Conservation (phyloP, 371 early-diverging fungal species). For the Fennellomyces sp. region DNA sequence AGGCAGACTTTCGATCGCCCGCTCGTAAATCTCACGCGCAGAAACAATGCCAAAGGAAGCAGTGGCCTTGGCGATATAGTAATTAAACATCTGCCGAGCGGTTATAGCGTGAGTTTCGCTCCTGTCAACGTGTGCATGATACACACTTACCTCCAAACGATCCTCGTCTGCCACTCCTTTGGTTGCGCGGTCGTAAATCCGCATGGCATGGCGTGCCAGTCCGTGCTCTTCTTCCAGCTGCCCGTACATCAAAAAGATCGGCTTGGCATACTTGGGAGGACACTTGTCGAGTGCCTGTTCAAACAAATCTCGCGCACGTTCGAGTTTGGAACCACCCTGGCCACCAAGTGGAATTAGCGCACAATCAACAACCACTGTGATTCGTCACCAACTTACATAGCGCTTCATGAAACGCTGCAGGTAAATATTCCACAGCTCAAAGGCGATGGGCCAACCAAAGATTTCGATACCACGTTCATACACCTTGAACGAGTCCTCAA, state of each 20-base stretch:
- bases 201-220: constrained; percentile 89
- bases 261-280: constrained; percentile 86
- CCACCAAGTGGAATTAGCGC: no score
- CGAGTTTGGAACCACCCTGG: constrained; percentile 86
- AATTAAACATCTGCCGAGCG: constrained; percentile 78
- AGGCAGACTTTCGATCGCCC: constrained; percentile 86
- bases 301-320: constrained; percentile 94
- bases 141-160: constrained; percentile 61
- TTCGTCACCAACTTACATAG: constrained; percentile 73
- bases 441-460: constrained; percentile 96
- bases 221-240: constrained; percentile 95
- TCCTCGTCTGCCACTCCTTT: constrained; percentile 76
- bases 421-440: constrained; percentile 97
- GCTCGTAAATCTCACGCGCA: constrained; percentile 90
- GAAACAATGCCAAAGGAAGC: constrained; percentile 87
- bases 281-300: constrained; percentile 92
- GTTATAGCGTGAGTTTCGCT: no score
- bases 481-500: constrained; percentile 92
- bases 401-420: constrained; percentile 85
- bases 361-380: no score
- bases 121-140: no score
- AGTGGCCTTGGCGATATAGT: constrained; percentile 90
- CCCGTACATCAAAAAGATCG: constrained; percentile 92
- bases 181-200: constrained; percentile 92
- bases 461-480: constrained; percentile 96